These are phyloP conservation scores for Podaxis sp. DNA, from an alignment of 768 basidiomycete species.

Conservation along the genomic window DNA sequence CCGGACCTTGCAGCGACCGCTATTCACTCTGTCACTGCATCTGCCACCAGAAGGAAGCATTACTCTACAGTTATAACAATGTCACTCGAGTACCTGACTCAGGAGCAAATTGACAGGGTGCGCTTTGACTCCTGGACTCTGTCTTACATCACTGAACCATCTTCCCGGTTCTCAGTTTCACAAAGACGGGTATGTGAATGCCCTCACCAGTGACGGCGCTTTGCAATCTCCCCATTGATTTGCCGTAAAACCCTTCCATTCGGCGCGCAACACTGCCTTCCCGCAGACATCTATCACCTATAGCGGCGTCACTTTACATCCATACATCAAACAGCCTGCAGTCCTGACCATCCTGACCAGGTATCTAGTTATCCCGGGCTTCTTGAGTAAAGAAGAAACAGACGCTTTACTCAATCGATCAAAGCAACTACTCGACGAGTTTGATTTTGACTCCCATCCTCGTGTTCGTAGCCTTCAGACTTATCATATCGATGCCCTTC, in stretches of 20 bases:
- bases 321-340: constrained; percentile 3
- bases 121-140: constrained; percentile 13
- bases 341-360: constrained; percentile 33
- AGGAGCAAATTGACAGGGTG: constrained; percentile 59
- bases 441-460: constrained; percentile 77
- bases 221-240: background rate
- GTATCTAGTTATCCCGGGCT: constrained; percentile 76
- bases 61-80: background rate
- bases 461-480: constrained; percentile 44
- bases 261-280: background rate
- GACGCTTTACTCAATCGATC: constrained; percentile 65
- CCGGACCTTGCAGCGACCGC: background rate
- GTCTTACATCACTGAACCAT: constrained; percentile 1
- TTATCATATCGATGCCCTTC: background rate
- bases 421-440: constrained; percentile 73
- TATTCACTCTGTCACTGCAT: background rate
- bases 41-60: too few species aligned
- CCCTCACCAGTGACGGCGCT: constrained; percentile 1
- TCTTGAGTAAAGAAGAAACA: constrained; percentile 61
- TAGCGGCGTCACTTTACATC: background rate
- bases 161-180: constrained; percentile 24
- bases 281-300: background rate
- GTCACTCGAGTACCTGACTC: constrained; percentile 43
- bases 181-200: constrained; percentile 26
- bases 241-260: background rate